These are phyloP conservation scores for Sugiyamaella xylanicola DNA, from an alignment of 1,139 yeast genomes.

Conservation along the genomic window DNA sequence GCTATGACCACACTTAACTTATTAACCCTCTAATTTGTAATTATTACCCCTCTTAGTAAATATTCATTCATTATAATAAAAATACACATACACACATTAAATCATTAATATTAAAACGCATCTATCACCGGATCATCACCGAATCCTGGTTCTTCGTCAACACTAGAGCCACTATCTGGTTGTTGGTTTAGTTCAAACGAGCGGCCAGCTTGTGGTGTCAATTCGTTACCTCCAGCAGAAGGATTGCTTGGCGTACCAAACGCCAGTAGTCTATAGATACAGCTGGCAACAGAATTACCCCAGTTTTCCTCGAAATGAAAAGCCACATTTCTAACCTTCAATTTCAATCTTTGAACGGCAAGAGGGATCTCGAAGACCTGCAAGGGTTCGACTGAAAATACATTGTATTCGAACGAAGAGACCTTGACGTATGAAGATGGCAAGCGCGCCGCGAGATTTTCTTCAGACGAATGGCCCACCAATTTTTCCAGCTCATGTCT, in stretches of 20 bases:
- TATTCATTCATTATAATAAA: neutral
- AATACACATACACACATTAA: constrained; percentile 8
- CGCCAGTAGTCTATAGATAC: constrained; percentile 41
- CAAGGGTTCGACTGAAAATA: constrained; percentile 32
- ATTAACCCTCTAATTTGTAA: too few species aligned
- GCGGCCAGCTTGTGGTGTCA: neutral
- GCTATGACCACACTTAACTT: constrained; percentile 13
- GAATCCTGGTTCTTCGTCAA: constrained; percentile 24
- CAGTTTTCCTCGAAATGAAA: constrained; percentile 40
- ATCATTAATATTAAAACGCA: neutral
- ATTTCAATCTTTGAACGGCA: constrained; percentile 23
- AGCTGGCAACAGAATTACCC: constrained; percentile 41
- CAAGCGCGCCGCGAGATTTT: constrained; percentile 16
- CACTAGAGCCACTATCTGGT: too few species aligned
- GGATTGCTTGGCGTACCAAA: constrained; percentile 33
- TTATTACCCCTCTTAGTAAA: neutral
- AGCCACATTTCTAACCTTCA: constrained; percentile 31
- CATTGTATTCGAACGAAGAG: constrained; percentile 36
- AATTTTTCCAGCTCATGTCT: constrained; percentile 23
- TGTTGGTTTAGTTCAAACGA: neutral
- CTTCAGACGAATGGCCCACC: constrained; percentile 14
- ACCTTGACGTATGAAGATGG: constrained; percentile 34
- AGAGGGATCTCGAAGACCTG: constrained; percentile 39
- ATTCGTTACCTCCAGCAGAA: neutral
- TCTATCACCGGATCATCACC: constrained; percentile 23